Evolutionary conservation across 164 flowering plant genomes (phyloP).

Genomic region (Macadamia integrifolia): DNA sequence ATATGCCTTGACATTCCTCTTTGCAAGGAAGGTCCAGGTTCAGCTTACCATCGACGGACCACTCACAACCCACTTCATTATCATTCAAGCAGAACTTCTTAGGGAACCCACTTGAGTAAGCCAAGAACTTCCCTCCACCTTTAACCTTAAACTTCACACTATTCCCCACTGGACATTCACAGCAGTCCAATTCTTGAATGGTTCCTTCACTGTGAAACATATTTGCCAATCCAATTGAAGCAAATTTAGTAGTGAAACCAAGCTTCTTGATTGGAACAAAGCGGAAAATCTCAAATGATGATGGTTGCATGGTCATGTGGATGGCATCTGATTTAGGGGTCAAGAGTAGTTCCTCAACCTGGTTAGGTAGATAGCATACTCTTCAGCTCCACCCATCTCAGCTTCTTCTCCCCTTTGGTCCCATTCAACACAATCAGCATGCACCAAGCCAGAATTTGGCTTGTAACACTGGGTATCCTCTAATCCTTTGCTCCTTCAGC

Average conservation of each 20-base stretch:
- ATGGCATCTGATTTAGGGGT: constrained; percentile 33
- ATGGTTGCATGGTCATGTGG: constrained; percentile 44
- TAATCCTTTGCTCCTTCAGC: constrained; percentile 55
- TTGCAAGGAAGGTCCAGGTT: constrained; percentile 42
- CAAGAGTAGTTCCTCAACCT: constrained; percentile 37
- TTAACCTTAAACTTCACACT: constrained; percentile 44
- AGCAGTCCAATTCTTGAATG: constrained; percentile 36
- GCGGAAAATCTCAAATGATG: constrained; percentile 70
- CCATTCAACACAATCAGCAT: constrained; percentile 65
- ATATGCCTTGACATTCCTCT: constrained; percentile 46
- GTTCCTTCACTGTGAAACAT: constrained; percentile 76
- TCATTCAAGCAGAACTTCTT: constrained; percentile 49
- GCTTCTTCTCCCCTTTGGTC: constrained; percentile 45
- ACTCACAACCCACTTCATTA: constrained; percentile 38
- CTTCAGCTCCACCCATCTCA: constrained; percentile 44
- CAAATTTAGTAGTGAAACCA: constrained; percentile 34
- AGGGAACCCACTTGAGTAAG: constrained; percentile 54
- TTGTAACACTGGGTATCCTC: constrained; percentile 67
- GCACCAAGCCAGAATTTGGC: constrained; percentile 47
- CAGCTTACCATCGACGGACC: constrained; percentile 44
- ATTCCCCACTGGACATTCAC: constrained; percentile 7
- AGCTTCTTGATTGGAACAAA: constrained; percentile 53
- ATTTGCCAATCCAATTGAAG: constrained; percentile 67
- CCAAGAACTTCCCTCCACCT: constrained; percentile 69
- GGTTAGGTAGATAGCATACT: constrained; percentile 55